A percentile compares a stretch with the other conserved stretches of the same genome.
These are phyloP conservation scores for Capsella rubella DNA, from an alignment of 441 rosid genomes.

Conservation along the genomic window DNA sequence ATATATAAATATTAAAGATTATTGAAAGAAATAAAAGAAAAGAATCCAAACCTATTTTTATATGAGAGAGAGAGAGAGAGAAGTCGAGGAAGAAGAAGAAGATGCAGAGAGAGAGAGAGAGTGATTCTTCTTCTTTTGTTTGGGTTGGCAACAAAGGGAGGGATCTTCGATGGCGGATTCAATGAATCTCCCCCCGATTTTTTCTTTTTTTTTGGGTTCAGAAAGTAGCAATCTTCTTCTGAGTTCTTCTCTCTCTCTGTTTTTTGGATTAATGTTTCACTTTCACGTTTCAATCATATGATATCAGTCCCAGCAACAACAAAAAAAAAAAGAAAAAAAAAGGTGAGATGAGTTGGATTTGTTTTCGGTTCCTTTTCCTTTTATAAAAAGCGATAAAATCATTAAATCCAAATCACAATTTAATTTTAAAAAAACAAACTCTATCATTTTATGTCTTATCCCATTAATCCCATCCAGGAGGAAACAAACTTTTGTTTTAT, in stretches of 20 bases:
- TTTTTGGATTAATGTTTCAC: background rate
- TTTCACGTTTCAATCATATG: constrained; percentile 40
- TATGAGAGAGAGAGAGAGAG: no score
- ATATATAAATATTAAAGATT: no score
- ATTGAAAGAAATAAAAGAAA: no score
- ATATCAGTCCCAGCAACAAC: background rate
- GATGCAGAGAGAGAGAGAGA: background rate
- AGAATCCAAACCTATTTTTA: no score
- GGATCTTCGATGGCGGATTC: constrained; percentile 33
- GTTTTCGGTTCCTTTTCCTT: no score
- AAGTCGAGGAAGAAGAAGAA: background rate
- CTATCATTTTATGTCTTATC: no score
- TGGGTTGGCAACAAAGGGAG: background rate
- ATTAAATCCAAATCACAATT: background rate
- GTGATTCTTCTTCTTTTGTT: background rate
- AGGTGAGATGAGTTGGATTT: background rate
- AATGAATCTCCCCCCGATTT: background rate
- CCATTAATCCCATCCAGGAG: no score
- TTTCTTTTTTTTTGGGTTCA: background rate
- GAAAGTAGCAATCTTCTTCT: constrained; percentile 20
- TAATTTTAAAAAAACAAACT: no score
- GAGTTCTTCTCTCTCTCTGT: background rate
- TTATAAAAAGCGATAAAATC: no score
- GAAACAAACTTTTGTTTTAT: no score
- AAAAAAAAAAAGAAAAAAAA: no score